Percentiles rank a stretch among this genome's conserved stretches.
phyloP scores from a whole-genome alignment of 768 basidiomycete species.

The Lactarius sp. region DNA sequence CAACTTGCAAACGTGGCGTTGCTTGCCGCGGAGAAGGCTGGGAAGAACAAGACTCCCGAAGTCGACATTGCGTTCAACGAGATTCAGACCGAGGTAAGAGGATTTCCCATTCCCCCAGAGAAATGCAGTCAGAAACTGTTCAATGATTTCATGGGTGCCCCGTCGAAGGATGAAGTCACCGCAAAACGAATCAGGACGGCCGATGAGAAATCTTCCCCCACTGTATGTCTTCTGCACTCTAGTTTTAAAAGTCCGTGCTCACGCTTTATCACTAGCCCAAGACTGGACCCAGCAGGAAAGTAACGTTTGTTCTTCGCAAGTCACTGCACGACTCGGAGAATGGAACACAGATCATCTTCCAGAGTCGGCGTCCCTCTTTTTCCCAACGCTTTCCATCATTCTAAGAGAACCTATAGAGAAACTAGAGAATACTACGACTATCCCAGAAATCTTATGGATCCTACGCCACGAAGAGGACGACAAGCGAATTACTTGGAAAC shows the following conservation, averaged over 20 bases:
- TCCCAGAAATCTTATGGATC: too few relatives aligned
- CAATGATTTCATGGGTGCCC: background rate
- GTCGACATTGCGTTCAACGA: background rate
- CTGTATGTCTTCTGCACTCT: too few relatives aligned
- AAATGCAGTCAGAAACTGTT: too few relatives aligned
- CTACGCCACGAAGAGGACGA: too few relatives aligned
- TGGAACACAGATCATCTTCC: background rate
- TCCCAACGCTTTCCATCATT: background rate
- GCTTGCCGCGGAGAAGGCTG: background rate
- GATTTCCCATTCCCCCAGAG: too few relatives aligned
- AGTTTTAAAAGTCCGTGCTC: background rate
- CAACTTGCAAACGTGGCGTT: conserved; percentile 1
- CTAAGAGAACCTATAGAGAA: too few relatives aligned
- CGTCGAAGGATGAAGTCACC: background rate
- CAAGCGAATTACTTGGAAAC: background rate
- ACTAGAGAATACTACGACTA: too few relatives aligned
- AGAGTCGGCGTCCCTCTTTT: background rate
- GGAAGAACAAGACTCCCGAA: background rate
- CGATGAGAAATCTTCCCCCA: too few relatives aligned
- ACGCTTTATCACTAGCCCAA: background rate
- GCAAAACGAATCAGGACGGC: background rate
- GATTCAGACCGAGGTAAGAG: background rate
- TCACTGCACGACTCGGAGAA: background rate
- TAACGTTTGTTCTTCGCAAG: background rate
- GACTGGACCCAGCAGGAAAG: background rate